A percentile compares a stretch with the other conserved stretches of the same genome.
phyloP scores from a whole-genome alignment of 768 basidiomycete genomes.

The Trametes villosa region DNA sequence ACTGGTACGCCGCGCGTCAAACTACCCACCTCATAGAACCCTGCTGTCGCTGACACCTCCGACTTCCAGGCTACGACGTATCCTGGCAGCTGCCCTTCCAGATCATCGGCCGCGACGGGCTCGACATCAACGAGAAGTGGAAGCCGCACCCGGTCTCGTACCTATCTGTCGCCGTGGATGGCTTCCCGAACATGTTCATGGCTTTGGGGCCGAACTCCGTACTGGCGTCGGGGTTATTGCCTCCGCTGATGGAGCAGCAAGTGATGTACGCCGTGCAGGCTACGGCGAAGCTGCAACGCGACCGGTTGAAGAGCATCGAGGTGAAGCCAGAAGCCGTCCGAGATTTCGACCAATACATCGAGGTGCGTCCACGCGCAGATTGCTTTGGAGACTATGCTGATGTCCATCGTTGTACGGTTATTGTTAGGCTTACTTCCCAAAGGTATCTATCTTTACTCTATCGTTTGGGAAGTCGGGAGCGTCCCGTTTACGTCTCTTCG shows the following conservation, averaged over 20 bases:
- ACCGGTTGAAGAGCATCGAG: slow-evolving; percentile 64
- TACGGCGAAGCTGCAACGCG: slow-evolving; percentile 63
- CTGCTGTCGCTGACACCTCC: no score
- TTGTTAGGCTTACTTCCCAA: slow-evolving; percentile 50
- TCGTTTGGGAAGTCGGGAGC: no score
- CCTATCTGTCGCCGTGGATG: slow-evolving; percentile 60
- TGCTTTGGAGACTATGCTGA: neutral
- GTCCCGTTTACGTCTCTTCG: neutral
- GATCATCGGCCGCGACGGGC: slow-evolving; percentile 57
- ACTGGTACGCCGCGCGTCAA: slow-evolving; percentile 45
- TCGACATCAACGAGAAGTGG: slow-evolving; percentile 55
- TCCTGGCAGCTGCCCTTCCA: slow-evolving; percentile 52
- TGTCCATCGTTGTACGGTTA: neutral
- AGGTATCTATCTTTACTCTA: slow-evolving; percentile 30
- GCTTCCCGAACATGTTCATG: slow-evolving; percentile 72
- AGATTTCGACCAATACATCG: slow-evolving; percentile 65
- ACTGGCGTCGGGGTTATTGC: slow-evolving; percentile 58
- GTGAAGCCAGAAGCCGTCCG: slow-evolving; percentile 61
- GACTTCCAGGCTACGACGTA: slow-evolving; percentile 62
- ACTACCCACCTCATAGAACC: slow-evolving; percentile 27
- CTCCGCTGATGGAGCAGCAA: slow-evolving; percentile 58
- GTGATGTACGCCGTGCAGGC: slow-evolving; percentile 60
- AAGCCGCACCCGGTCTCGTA: slow-evolving; percentile 61
- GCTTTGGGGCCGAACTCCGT: slow-evolving; percentile 60
- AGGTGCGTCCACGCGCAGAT: slow-evolving; percentile 44